Percentiles rank a stretch among this genome's conserved stretches.
phyloP scores from a whole-genome alignment of 306 rosid genomes.

The Fragaria iinumae region DNA sequence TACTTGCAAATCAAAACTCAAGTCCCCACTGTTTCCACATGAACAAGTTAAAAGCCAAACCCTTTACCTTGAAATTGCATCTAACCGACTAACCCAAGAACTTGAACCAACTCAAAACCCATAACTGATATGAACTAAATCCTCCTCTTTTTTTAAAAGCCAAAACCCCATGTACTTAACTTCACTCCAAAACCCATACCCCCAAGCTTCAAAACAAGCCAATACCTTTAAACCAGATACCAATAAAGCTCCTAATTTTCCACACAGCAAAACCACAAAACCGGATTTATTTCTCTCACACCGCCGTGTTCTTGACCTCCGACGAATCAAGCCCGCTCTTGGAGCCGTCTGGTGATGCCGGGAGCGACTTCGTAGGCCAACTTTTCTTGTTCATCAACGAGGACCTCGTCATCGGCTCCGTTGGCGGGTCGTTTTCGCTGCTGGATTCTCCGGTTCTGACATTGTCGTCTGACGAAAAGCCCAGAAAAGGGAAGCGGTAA shows the following conservation, averaged over 20 bases:
- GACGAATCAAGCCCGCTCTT: no score
- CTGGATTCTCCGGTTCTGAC: no score
- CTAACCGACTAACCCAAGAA: slow-evolving; percentile 1
- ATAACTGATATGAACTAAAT: slow-evolving; percentile 7
- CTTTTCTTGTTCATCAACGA: no score
- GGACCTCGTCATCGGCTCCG: no score
- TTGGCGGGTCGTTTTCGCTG: no score
- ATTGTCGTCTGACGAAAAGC: no score
- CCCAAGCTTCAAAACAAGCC: slow-evolving; percentile 28
- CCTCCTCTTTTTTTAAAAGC: slow-evolving; percentile 17
- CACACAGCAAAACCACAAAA: slow-evolving; percentile 26
- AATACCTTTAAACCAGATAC: slow-evolving; percentile 36
- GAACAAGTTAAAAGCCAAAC: neutral
- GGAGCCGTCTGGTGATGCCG: no score
- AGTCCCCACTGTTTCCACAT: neutral
- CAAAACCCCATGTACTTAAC: slow-evolving; percentile 19
- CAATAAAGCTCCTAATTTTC: slow-evolving; percentile 48
- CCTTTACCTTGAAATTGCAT: slow-evolving; percentile 3
- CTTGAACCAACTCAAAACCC: neutral
- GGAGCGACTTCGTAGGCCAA: no score
- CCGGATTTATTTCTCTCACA: slow-evolving; percentile 14
- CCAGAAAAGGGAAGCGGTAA: no score
- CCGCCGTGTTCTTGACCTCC: no score
- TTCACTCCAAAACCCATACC: slow-evolving; percentile 12
- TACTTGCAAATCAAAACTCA: slow-evolving; percentile 7